phyloP scores from a whole-genome alignment of 73 alveolate species.

The Paramecium biaurelia region DNA sequence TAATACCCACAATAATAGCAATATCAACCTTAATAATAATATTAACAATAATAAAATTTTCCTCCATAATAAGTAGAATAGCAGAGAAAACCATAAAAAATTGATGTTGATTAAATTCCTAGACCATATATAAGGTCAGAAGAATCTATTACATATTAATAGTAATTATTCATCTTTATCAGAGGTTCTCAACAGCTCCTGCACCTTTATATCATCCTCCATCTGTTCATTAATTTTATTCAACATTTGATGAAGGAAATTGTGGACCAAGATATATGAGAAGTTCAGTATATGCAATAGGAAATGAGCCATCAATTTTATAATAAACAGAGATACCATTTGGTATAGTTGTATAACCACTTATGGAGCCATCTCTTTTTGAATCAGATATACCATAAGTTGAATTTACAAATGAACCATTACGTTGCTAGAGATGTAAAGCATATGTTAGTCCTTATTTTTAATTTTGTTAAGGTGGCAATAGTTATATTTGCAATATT shows the following conservation, averaged over 20 bases:
- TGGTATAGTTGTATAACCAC: constrained; percentile 56
- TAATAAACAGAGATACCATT: constrained; percentile 52
- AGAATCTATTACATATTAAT: neutral
- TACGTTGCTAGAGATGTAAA: constrained; percentile 76
- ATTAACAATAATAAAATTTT: neutral
- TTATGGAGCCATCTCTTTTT: constrained; percentile 25
- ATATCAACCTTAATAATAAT: neutral
- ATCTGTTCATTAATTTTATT: neutral
- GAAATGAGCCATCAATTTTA: constrained; percentile 50
- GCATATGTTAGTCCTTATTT: constrained; percentile 78
- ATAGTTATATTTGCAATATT: constrained; percentile 71
- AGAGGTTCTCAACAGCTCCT: constrained; percentile 47
- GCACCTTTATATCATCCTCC: constrained; percentile 53
- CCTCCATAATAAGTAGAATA: neutral
- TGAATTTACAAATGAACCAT: constrained; percentile 56
- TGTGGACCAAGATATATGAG: constrained; percentile 80
- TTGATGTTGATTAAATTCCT: constrained; percentile 28
- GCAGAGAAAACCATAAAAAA: neutral
- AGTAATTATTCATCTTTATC: neutral
- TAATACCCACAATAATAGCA: neutral
- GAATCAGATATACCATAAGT: constrained; percentile 49
- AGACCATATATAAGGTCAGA: constrained; percentile 15
- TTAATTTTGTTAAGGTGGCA: constrained; percentile 69
- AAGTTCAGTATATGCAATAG: constrained; percentile 59
- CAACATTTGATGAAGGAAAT: constrained; percentile 71